These are phyloP conservation scores for Gracilaria caudata DNA, from an alignment of 23 red algal genomes.

Conservation along the genomic window DNA sequence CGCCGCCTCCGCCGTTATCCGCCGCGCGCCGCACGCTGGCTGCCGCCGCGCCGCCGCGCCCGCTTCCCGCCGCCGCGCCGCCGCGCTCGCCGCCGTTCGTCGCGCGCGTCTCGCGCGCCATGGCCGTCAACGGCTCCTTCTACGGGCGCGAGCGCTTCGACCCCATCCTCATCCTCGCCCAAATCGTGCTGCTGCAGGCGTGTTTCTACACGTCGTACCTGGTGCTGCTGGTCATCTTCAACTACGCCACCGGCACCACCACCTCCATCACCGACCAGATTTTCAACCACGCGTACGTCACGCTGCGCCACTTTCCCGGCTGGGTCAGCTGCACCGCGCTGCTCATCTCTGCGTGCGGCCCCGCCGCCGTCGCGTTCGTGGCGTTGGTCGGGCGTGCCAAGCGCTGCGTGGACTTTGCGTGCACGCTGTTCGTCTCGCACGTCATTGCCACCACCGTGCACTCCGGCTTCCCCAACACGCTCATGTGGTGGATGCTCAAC, in stretches of 20 bases:
- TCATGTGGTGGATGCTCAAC: slow-evolving; percentile 79
- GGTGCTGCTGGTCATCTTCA: slow-evolving; percentile 49
- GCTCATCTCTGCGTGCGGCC: slow-evolving; percentile 58
- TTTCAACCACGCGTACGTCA: slow-evolving; percentile 65
- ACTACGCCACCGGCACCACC: slow-evolving; percentile 60
- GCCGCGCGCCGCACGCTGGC: not conserved
- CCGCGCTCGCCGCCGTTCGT: not conserved
- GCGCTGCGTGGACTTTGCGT: slow-evolving; percentile 80
- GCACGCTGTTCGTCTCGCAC: slow-evolving; percentile 81
- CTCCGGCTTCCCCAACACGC: slow-evolving; percentile 66
- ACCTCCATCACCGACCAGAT: slow-evolving; percentile 70
- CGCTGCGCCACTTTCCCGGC: slow-evolving; percentile 69
- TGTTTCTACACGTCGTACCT: slow-evolving; percentile 74
- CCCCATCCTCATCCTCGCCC: slow-evolving; percentile 70
- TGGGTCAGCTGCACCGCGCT: slow-evolving; percentile 70
- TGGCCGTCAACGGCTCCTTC: slow-evolving; percentile 73
- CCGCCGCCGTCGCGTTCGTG: slow-evolving; percentile 63
- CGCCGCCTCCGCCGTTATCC: not conserved
- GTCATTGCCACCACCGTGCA: slow-evolving; percentile 69
- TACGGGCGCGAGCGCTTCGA: slow-evolving; percentile 86
- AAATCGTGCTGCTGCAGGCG: slow-evolving; percentile 74
- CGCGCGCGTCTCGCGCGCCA: slow-evolving; percentile 9
- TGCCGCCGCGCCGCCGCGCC: not conserved
- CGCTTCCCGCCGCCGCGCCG: not conserved
- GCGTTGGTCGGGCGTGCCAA: slow-evolving; percentile 76